These are phyloP conservation scores for Pilobolus umbonatus DNA, from an alignment of 192 early-diverging fungal species.

Conservation along the genomic window DNA sequence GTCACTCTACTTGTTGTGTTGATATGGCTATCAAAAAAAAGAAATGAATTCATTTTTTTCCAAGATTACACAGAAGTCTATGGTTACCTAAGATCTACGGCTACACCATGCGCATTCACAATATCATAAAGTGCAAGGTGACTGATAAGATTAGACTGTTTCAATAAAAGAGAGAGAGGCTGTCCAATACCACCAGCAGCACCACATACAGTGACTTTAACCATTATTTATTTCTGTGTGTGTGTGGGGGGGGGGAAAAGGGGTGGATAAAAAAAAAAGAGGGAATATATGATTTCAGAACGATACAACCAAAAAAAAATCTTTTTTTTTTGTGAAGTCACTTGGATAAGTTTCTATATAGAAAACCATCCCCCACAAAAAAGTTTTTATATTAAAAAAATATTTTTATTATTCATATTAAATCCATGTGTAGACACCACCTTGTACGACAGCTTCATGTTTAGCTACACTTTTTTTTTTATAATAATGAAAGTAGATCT, in stretches of 20 bases:
- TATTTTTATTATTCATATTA: too few relatives aligned
- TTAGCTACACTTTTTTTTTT: too few relatives aligned
- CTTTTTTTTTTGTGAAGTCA: too few relatives aligned
- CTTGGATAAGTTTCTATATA: too few relatives aligned
- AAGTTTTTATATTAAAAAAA: too few relatives aligned
- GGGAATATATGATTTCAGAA: too few relatives aligned
- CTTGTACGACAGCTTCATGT: too few relatives aligned
- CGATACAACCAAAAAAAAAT: too few relatives aligned
- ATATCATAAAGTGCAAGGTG: slow-evolving; percentile 94
- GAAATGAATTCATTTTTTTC: neutral
- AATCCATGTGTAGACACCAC: too few relatives aligned
- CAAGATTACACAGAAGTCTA: neutral
- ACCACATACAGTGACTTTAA: slow-evolving; percentile 57
- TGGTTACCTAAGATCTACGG: slow-evolving; percentile 72
- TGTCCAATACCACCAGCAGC: slow-evolving; percentile 96
- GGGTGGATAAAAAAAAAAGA: too few relatives aligned
- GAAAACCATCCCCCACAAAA: too few relatives aligned
- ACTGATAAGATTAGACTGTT: slow-evolving; percentile 81
- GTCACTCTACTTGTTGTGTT: slow-evolving; percentile 75
- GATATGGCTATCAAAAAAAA: slow-evolving; percentile 57
- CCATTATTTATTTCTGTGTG: slow-evolving; percentile 31
- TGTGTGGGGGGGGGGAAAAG: neutral
- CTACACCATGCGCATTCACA: slow-evolving; percentile 96
- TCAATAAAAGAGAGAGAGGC: slow-evolving; percentile 90
- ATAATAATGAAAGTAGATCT: too few relatives aligned